These are phyloP conservation scores for Mycena sanguinolenta DNA, from an alignment of 768 basidiomycete species.

Conservation along the genomic window DNA sequence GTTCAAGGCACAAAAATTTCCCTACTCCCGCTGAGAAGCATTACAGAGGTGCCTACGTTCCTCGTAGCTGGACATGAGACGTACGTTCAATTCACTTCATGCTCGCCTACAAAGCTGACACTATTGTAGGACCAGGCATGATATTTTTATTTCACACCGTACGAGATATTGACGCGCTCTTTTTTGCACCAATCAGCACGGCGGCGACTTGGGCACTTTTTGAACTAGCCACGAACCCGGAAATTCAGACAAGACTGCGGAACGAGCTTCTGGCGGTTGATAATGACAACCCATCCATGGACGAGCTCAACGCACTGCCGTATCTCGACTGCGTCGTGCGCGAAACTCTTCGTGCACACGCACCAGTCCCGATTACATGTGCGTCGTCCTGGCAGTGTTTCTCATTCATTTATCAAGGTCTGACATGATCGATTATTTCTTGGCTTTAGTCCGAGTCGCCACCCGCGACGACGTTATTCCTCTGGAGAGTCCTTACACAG, in stretches of 20 bases:
- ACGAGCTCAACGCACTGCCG: not conserved
- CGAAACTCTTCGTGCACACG: not conserved
- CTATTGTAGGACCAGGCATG: not conserved
- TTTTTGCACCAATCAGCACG: not conserved
- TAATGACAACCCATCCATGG: not conserved
- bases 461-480: not conserved
- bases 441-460: not conserved
- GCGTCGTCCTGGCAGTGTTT: not conserved
- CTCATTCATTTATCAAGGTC: no score
- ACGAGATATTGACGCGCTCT: not conserved
- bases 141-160: not conserved
- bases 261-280: not conserved
- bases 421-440: no score
- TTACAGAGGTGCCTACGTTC: not conserved
- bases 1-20: not conserved
- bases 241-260: not conserved
- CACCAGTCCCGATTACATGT: not conserved
- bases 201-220: not conserved
- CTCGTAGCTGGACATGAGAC: not conserved
- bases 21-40: not conserved
- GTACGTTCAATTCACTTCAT: not conserved
- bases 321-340: not conserved
- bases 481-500: not conserved
- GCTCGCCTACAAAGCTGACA: not conserved
- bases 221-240: not conserved